These are phyloP conservation scores for Protomyces inundatus DNA, from an alignment of 1,139 yeast genomes.

Conservation along the genomic window DNA sequence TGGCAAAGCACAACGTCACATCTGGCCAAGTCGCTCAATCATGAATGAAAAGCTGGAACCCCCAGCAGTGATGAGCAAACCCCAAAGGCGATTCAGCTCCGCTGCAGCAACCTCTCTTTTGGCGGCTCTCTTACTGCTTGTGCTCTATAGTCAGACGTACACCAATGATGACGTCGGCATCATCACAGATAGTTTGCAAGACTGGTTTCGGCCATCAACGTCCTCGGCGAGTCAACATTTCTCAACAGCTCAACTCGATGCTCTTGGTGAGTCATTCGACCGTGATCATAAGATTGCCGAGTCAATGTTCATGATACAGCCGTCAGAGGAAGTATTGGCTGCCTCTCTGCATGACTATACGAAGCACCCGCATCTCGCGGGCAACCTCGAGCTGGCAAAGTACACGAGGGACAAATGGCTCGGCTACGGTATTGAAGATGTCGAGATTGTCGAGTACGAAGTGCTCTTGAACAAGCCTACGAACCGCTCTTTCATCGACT, in stretches of 20 bases:
- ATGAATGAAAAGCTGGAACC: too few species aligned
- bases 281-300: constrained; percentile 6
- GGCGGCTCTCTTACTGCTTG: too few species aligned
- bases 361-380: constrained; percentile 57
- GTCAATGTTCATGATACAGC: constrained; percentile 4
- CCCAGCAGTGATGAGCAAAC: too few species aligned
- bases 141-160: too few species aligned
- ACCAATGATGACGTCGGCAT: too few species aligned
- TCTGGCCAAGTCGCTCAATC: too few species aligned
- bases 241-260: neutral
- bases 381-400: constrained; percentile 58
- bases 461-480: constrained; percentile 57
- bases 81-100: too few species aligned
- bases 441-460: constrained; percentile 55
- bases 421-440: constrained; percentile 51
- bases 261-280: constrained; percentile 1
- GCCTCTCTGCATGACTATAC: constrained; percentile 48
- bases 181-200: too few species aligned
- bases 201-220: too few species aligned
- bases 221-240: neutral
- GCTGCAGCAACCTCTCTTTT: too few species aligned
- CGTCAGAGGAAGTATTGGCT: constrained; percentile 6
- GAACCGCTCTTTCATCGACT: constrained; percentile 39
- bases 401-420: constrained; percentile 60
- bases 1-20: too few species aligned